Base-by-base conservation (phyloP, 2,329 filamentous ascomycete genomes). In the Aspergillus thermomutatus region DNA sequence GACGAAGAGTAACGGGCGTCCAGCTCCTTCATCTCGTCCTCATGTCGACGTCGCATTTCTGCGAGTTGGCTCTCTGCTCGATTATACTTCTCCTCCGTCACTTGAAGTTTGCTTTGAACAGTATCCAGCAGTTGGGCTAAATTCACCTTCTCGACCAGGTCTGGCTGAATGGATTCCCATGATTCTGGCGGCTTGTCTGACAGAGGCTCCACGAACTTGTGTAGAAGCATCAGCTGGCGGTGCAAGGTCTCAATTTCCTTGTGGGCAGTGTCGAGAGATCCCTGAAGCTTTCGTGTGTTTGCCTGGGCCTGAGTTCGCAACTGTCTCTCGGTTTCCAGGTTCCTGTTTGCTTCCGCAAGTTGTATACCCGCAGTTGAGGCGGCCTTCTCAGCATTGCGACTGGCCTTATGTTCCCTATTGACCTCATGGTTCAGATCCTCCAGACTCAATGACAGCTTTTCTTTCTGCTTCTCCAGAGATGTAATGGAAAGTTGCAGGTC, bases 361-460 rank as follows among this genome's bases (percentile, higher is more conserved):
- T 97, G 92, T 23, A 89, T 85, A 6, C 87, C 90, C 57, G 88
- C 83, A 37, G 86, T 89, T 0, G 91, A 95, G 19, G 91, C 88
- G 23, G 87, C 84, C 72, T 96, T 96, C 75, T 97, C 93, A 3
- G 92, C 93, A 70, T 90, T 94, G 58, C 93, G 87, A 68, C 88
- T 94, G 21, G 87, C 86, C 77, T 97, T 95, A 69, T 92, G 91
- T 75, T 97, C 93, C 28, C 92, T 84, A 50, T 90, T 89, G 53
- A 97, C 83, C 73, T 97, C 92, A 66, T 97, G 93, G 64, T 91
- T 96, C 37, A 97, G 80, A 71, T 99, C 93, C 71, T 99, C 93
- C 8, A 97, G 76, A 66, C 84, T 92, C 45, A 97, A 82, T 52
- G 92, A 85, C 27, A 97, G 81, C 75, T 97, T 97, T 75, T 97